Percentiles rank a stretch among this genome's conserved stretches.
phyloP scores from a whole-genome alignment of 208 protist genomes.

The Acanthamoeba quina region DNA sequence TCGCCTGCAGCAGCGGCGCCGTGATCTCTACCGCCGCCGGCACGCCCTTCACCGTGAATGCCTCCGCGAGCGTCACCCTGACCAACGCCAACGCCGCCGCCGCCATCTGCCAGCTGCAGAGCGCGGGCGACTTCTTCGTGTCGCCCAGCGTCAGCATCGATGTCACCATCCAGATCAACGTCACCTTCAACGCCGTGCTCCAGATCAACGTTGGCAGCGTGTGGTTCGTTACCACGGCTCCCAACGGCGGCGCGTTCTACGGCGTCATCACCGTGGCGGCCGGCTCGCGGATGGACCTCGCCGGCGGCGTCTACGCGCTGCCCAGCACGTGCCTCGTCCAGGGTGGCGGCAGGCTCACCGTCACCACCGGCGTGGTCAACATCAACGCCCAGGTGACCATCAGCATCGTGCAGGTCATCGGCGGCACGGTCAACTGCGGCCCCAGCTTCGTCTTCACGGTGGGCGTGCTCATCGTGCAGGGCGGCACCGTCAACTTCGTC shows the following conservation, averaged over 20 bases:
- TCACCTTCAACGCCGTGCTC: background rate
- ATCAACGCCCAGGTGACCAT: slow-evolving; percentile 50
- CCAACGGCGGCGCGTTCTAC: slow-evolving; percentile 38
- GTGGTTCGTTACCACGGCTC: background rate
- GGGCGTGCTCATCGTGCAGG: slow-evolving; percentile 46
- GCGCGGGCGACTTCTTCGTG: slow-evolving; percentile 60
- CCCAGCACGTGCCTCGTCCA: background rate
- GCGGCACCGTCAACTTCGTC: slow-evolving; percentile 59
- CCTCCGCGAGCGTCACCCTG: slow-evolving; percentile 10
- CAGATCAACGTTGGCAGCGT: slow-evolving; percentile 7
- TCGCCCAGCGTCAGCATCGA: background rate
- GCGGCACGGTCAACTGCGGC: slow-evolving; percentile 59
- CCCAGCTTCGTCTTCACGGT: slow-evolving; percentile 49
- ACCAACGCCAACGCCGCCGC: background rate
- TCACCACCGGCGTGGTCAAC: slow-evolving; percentile 12
- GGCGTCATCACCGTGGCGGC: slow-evolving; percentile 22
- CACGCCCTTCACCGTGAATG: slow-evolving; percentile 15
- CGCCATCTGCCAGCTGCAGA: slow-evolving; percentile 6
- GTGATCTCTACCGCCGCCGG: background rate
- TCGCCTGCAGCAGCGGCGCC: slow-evolving; percentile 41
- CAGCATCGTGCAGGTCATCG: slow-evolving; percentile 56
- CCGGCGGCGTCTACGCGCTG: slow-evolving; percentile 52
- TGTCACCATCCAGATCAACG: slow-evolving; percentile 64
- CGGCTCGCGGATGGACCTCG: slow-evolving; percentile 12
- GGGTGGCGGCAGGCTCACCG: slow-evolving; percentile 29